Evolutionary conservation across 305 asterid genomes (phyloP).

Genomic region (Fraxinus sp.): DNA sequence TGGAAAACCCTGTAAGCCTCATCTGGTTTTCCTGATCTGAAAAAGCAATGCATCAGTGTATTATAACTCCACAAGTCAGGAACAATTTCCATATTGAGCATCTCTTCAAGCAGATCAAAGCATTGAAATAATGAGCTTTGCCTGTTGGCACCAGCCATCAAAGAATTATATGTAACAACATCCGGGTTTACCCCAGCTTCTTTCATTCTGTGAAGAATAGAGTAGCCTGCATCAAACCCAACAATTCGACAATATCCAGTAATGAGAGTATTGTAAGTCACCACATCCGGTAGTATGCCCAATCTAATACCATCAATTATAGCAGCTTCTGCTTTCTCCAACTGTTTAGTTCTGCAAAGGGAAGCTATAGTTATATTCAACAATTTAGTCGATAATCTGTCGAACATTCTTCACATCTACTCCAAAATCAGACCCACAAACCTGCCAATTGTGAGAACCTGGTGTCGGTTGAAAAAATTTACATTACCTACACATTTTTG

Average conservation of each 20-base stretch:
- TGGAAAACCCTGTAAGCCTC: constrained; percentile 72
- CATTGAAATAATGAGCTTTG: constrained; percentile 44
- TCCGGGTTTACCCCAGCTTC: constrained; percentile 75
- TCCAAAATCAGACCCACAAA: constrained; percentile 35
- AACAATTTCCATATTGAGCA: constrained; percentile 52
- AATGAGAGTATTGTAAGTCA: constrained; percentile 82
- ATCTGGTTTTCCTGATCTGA: constrained; percentile 60
- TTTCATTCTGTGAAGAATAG: constrained; percentile 59
- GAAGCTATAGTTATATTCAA: constrained; percentile 79
- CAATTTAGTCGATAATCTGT: constrained; percentile 64
- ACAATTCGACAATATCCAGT: constrained; percentile 62
- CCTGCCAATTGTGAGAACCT: constrained; percentile 29
- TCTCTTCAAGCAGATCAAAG: constrained; percentile 68
- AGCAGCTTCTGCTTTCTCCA: constrained; percentile 81
- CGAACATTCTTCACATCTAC: constrained; percentile 54
- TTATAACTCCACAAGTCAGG: constrained; percentile 90
- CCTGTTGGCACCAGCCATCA: constrained; percentile 74
- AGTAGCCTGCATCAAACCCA: constrained; percentile 70
- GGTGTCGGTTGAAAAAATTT: not conserved
- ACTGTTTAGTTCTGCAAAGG: constrained; percentile 72
- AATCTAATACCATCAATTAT: constrained; percentile 71
- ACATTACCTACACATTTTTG: not conserved
- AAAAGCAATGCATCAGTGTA: constrained; percentile 75
- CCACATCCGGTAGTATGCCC: constrained; percentile 74
- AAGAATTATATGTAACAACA: constrained; percentile 75